A percentile compares a stretch with the other conserved stretches of the same genome.
Evolutionary conservation across 306 rosid genomes (phyloP).

Genomic region (Pachyrhizus erosus): DNA sequence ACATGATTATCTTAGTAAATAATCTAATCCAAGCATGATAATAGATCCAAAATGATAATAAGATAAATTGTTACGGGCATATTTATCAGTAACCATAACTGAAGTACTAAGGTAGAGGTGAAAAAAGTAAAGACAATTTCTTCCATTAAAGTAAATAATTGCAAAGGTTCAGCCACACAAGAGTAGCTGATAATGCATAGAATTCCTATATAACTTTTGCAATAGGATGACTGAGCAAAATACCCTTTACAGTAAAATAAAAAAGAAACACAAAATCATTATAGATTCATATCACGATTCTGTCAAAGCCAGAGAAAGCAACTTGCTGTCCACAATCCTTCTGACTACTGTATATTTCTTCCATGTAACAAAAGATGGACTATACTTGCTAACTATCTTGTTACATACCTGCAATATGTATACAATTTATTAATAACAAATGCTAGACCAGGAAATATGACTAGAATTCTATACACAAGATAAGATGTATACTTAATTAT

Average conservation of each 20-base stretch:
- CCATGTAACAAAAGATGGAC: conserved; percentile 39
- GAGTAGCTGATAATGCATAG: conserved; percentile 33
- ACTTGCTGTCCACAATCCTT: conserved; percentile 44
- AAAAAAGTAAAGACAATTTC: conserved; percentile 17
- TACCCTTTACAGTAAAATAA: conserved; percentile 35
- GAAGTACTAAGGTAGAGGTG: conserved; percentile 1
- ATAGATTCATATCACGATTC: conserved; percentile 40
- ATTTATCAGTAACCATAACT: conserved; percentile 1
- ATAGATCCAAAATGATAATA: neutral
- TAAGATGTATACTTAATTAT: neutral
- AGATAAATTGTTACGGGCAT: conserved; percentile 1
- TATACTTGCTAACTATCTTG: conserved; percentile 42
- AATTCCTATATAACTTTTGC: conserved; percentile 40
- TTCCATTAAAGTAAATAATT: conserved; percentile 26
- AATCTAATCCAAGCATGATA: neutral
- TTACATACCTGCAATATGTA: conserved; percentile 56
- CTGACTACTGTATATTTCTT: conserved; percentile 36
- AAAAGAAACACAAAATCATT: conserved; percentile 41
- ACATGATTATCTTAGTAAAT: neutral
- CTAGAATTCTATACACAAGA: neutral
- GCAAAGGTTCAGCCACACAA: conserved; percentile 42
- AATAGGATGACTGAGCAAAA: conserved; percentile 34
- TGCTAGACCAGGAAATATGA: neutral
- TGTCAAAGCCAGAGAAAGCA: conserved; percentile 49
- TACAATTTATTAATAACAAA: neutral